Percentiles rank a stretch among this genome's conserved stretches.
These are phyloP conservation scores for Erigeron canadensis DNA, from an alignment of 129 eudicot genomes.

Conservation along the genomic window DNA sequence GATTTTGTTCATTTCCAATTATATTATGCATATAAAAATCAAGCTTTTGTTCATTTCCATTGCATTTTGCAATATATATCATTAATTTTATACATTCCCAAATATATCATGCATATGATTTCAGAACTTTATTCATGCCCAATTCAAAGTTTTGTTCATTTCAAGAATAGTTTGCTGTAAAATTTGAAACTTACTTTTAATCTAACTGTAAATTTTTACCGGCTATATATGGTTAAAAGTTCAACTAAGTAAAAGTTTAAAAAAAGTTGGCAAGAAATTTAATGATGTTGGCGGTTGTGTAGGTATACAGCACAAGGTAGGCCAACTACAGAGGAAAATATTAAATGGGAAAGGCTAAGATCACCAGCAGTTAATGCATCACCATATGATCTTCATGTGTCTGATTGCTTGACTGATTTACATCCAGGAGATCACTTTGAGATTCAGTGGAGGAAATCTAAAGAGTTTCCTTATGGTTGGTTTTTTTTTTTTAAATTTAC, in stretches of 20 bases:
- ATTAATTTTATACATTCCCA: background rate
- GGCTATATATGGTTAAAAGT: too few relatives aligned
- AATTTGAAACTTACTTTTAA: too few relatives aligned
- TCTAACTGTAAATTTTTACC: too few relatives aligned
- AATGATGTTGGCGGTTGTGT: slow-evolving; percentile 1
- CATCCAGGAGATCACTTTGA: slow-evolving; percentile 84
- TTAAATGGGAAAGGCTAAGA: slow-evolving; percentile 78
- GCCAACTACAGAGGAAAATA: slow-evolving; percentile 64
- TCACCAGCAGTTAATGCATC: slow-evolving; percentile 64
- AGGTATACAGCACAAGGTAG: slow-evolving; percentile 46
- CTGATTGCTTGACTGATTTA: slow-evolving; percentile 60
- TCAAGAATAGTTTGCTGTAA: too few relatives aligned
- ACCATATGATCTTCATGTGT: slow-evolving; percentile 55
- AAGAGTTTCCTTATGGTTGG: slow-evolving; percentile 70
- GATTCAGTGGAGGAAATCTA: slow-evolving; percentile 85
- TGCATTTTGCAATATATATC: background rate
- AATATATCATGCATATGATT: background rate
- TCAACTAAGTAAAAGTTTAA: too few relatives aligned
- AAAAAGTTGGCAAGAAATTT: background rate
- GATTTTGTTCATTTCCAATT: slow-evolving; percentile 5
- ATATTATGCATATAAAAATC: background rate
- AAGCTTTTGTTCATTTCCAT: background rate
- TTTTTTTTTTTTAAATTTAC: slow-evolving; percentile 20
- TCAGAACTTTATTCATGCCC: background rate
- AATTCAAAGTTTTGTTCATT: background rate